Evolutionary conservation across 2,329 filamentous ascomycete species (phyloP).

Genomic region (Sclerotinia spermophila): DNA sequence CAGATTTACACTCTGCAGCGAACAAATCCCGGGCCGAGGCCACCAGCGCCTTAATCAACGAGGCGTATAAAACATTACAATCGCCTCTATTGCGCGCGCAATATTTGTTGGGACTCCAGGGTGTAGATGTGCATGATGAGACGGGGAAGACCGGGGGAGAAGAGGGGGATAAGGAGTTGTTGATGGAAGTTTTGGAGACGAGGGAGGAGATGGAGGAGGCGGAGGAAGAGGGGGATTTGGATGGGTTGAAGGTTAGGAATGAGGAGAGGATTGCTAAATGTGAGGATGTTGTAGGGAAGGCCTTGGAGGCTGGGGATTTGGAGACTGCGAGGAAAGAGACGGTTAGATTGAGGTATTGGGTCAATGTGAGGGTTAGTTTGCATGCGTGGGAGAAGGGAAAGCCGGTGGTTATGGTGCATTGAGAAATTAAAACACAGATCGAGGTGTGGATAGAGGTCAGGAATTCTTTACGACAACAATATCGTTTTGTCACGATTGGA

Average conservation of each 20-base stretch:
- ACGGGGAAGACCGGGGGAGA: slow-evolving; percentile 69
- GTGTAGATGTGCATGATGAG: slow-evolving; percentile 58
- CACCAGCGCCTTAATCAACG: slow-evolving; percentile 79
- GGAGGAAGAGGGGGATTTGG: slow-evolving; percentile 60
- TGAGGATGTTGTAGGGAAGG: slow-evolving; percentile 57
- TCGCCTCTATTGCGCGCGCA: slow-evolving; percentile 81
- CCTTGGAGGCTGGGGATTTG: slow-evolving; percentile 65
- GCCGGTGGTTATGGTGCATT: slow-evolving; percentile 53
- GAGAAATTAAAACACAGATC: neutral
- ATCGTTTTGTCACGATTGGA: neutral
- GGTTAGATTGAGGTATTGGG: slow-evolving; percentile 82
- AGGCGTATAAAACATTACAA: slow-evolving; percentile 81
- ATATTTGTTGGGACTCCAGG: slow-evolving; percentile 70
- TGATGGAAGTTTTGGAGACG: slow-evolving; percentile 78
- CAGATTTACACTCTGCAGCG: slow-evolving; percentile 54
- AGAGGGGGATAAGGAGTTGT: slow-evolving; percentile 61
- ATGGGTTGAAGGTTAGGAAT: slow-evolving; percentile 60
- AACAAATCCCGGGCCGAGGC: slow-evolving; percentile 65
- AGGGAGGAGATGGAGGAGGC: slow-evolving; percentile 73
- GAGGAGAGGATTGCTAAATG: slow-evolving; percentile 61
- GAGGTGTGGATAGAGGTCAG: neutral
- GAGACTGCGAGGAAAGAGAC: slow-evolving; percentile 66
- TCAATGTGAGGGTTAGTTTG: slow-evolving; percentile 77
- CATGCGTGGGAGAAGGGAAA: slow-evolving; percentile 79
- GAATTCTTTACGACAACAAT: neutral